A percentile compares a stretch with the other conserved stretches of the same genome.
phyloP scores from a whole-genome alignment of 352 stramenopile genomes.

The Phytophthora nicotianae region DNA sequence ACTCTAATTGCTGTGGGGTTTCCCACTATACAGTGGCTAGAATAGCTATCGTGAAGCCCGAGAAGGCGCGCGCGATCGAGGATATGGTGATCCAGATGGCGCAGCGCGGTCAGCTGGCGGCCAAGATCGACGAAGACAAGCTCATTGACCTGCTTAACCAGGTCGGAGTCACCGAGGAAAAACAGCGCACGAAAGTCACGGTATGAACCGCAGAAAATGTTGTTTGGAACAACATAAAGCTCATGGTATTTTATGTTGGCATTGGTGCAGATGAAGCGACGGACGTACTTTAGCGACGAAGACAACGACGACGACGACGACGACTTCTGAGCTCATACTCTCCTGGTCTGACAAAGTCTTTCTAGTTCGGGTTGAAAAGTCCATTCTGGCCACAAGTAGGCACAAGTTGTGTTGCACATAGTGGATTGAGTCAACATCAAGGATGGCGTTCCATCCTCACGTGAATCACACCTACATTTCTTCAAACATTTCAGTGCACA shows the following conservation, averaged over 20 bases:
- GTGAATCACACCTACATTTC: constrained; percentile 10
- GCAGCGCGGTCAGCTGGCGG: constrained; percentile 75
- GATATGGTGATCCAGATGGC: constrained; percentile 90
- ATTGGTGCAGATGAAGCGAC: constrained; percentile 75
- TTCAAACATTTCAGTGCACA: background rate
- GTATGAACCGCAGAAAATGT: constrained; percentile 34
- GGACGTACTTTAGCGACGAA: constrained; percentile 89
- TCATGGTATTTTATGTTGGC: constrained; percentile 2
- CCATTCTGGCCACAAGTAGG: background rate
- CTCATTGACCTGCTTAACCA: constrained; percentile 86
- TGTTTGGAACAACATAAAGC: background rate
- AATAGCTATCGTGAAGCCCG: constrained; percentile 90
- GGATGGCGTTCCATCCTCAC: constrained; percentile 2
- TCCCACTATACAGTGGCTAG: constrained; percentile 59
- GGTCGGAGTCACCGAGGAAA: constrained; percentile 79
- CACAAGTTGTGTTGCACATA: background rate
- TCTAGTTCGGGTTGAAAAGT: background rate
- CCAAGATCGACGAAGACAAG: constrained; percentile 86
- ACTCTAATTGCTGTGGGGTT: background rate
- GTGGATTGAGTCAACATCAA: background rate
- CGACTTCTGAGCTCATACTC: constrained; percentile 28
- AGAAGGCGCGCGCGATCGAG: constrained; percentile 86
- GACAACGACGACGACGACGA: constrained; percentile 88
- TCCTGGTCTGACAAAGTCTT: background rate
- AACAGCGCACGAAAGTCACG: constrained; percentile 89